A percentile compares a stretch with the other conserved stretches of the same genome.
phyloP scores from a whole-genome alignment of 73 alveolate species.

The Stentor roeselii region DNA sequence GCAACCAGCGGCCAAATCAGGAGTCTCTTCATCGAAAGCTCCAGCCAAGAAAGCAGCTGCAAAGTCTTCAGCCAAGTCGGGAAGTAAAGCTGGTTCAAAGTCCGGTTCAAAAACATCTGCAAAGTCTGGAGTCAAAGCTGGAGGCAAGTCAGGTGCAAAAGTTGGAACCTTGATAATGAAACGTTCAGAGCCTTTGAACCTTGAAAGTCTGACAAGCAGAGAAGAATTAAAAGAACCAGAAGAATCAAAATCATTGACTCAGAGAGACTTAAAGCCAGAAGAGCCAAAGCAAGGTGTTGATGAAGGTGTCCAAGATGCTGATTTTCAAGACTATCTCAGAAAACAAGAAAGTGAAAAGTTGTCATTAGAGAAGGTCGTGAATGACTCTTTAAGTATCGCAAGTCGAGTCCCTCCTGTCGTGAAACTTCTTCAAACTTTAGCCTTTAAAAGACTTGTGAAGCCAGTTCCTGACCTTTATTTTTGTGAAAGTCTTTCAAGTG shows the following conservation, averaged over 20 bases:
- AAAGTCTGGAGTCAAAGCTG: neutral
- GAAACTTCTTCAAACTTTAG: neutral
- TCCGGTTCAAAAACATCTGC: neutral
- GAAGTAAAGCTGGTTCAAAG: neutral
- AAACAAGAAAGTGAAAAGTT: neutral
- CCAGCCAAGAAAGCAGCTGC: neutral
- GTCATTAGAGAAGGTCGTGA: neutral
- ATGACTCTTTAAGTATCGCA: neutral
- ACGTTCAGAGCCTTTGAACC: neutral
- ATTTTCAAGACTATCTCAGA: neutral
- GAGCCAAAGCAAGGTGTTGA: neutral
- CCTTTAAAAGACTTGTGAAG: neutral
- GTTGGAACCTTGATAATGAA: neutral
- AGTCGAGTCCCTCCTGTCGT: neutral
- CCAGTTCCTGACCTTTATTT: slow-evolving; percentile 6
- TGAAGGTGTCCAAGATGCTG: neutral
- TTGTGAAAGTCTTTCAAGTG: neutral
- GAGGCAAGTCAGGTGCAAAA: neutral
- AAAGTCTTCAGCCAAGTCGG: neutral
- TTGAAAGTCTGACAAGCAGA: neutral
- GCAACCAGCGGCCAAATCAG: neutral
- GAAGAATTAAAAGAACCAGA: neutral
- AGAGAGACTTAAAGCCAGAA: neutral
- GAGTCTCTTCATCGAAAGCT: neutral
- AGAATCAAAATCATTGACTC: neutral